phyloP scores from a whole-genome alignment of 352 stramenopile species.

The Pythium dissimile region DNA sequence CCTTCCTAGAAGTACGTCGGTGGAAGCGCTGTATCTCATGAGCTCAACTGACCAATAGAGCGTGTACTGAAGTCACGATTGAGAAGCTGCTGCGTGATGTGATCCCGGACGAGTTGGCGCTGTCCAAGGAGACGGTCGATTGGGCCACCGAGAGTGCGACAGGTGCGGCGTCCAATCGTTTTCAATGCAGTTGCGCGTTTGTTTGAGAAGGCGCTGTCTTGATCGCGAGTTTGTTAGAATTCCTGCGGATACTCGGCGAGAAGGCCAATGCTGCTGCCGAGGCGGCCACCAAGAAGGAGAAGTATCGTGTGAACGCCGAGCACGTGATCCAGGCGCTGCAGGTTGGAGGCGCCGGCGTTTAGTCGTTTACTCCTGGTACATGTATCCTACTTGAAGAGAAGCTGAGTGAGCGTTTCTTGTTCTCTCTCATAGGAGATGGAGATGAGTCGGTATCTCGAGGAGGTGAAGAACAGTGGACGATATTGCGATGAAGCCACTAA shows the following conservation, averaged over 20 bases:
- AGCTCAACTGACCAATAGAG: background rate
- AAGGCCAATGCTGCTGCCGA: slow-evolving; percentile 55
- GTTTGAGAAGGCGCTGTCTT: background rate
- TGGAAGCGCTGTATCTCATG: background rate
- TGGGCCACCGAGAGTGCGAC: slow-evolving; percentile 57
- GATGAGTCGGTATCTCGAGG: slow-evolving; percentile 1
- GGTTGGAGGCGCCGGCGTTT: slow-evolving; percentile 14
- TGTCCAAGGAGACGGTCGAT: slow-evolving; percentile 66
- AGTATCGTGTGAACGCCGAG: slow-evolving; percentile 64
- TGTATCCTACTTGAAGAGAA: background rate
- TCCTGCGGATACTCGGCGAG: slow-evolving; percentile 41
- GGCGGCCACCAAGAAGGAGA: slow-evolving; percentile 47
- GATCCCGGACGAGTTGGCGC: slow-evolving; percentile 41
- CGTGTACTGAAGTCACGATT: slow-evolving; percentile 17
- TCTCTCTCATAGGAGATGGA: slow-evolving; percentile 17
- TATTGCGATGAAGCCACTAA: slow-evolving; percentile 1
- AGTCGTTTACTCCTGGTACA: background rate
- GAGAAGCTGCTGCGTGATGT: slow-evolving; percentile 55
- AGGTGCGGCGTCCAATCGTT: too few species aligned
- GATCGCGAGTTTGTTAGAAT: slow-evolving; percentile 25
- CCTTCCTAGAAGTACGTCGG: slow-evolving; percentile 5
- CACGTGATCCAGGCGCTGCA: slow-evolving; percentile 54
- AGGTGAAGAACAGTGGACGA: slow-evolving; percentile 5
- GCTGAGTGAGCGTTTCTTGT: too few species aligned
- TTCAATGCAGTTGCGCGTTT: too few species aligned